Base-by-base conservation (phyloP, 1,284 basidiomycete genomes). In the Sanguinoderma infundibulare region DNA sequence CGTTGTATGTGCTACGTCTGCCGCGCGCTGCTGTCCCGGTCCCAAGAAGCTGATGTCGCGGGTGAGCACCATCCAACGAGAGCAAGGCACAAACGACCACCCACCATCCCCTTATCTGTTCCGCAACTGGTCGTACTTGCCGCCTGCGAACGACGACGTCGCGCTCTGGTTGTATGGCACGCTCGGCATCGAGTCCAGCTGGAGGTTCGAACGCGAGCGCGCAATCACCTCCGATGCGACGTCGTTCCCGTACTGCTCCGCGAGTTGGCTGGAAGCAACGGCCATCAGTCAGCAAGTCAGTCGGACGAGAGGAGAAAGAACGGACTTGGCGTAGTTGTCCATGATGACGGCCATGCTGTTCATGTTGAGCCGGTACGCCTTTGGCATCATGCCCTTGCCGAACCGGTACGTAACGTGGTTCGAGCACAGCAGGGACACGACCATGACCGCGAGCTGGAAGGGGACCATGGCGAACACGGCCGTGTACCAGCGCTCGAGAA, bases 321-420 rank as follows among this genome's bases (percentile, higher is more conserved):
- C 81, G 59, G 60, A 86, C 84, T 76, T 80, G 28, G 84, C 84
- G 70, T 86, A 87, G 65, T 84, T 82, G 71, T 87, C 84, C 83
- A 87, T 85, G 72, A 87, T 85, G 52, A 83, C 79, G 0, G 84
- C 84, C 81, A 86, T 85, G 62, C 78, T 80, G 68, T 78, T 79
- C 74, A 82, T 74, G 74, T 84, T 81, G 52, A 87, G 78, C 53
- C 85, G 78, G 75, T 87, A 87, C 54, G 82, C 81, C 76, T 86
- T 83, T 54, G 86, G 86, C 72, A 84, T 87, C 76, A 88, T 79
- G 62, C 86, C 86, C 75, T 88, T 88, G 5, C 85, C 86, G 74
- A 87, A 87, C 56, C 86, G 78, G 72, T 88, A 87, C 40, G 86
- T 88, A 70, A 88, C 78, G 65, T 87, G 85, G 73, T 87, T 87